A percentile compares a stretch with the other conserved stretches of the same genome.
phyloP scores from a whole-genome alignment of 2,329 filamentous ascomycete species.

The Tolypocladium tundrense region DNA sequence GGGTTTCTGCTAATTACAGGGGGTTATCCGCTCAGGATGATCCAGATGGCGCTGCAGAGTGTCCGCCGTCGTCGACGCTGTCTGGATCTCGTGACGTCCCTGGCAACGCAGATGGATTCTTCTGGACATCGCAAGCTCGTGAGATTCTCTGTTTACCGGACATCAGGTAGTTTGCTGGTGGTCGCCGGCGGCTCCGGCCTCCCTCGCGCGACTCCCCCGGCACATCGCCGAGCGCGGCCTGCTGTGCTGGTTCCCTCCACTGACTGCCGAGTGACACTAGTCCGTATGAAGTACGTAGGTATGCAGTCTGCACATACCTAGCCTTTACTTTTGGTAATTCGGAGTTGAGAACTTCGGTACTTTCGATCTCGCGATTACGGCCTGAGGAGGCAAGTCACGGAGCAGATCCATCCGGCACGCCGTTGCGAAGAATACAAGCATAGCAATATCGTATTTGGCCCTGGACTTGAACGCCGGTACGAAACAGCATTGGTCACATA shows the following conservation, averaged over 20 bases:
- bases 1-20: not conserved
- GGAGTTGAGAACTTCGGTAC: not conserved
- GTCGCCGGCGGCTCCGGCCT: not conserved
- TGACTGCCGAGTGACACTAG: not conserved
- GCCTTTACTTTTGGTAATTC: not conserved
- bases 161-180: not conserved
- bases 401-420: not conserved
- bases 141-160: not conserved
- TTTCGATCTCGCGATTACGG: not conserved
- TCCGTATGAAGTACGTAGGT: not conserved
- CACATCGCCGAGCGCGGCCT: not conserved
- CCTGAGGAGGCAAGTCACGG: not conserved
- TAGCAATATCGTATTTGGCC: not conserved
- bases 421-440: not conserved
- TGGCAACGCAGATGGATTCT: not conserved
- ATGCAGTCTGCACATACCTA: not conserved
- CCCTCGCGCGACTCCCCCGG: not conserved
- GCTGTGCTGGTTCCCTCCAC: not conserved
- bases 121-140: not conserved
- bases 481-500: not conserved
- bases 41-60: no score
- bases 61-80: not conserved
- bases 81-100: not conserved
- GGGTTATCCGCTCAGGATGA: not conserved
- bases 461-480: not conserved